phyloP scores from a whole-genome alignment of 768 basidiomycete species.

The Coprinopsis strossmayeri region DNA sequence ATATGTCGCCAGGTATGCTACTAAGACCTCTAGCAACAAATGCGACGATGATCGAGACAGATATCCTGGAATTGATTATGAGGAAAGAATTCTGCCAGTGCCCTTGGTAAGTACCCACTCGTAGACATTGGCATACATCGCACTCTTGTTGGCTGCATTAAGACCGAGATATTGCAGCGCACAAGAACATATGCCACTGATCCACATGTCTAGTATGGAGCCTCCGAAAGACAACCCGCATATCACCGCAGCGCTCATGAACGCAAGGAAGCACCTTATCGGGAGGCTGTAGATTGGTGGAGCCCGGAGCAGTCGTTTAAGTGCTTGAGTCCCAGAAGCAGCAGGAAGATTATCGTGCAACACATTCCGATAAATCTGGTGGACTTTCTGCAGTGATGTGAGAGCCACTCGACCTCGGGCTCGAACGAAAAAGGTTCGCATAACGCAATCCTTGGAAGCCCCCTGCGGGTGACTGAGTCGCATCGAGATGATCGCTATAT shows the following conservation, averaged over 20 bases:
- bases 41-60: slow-evolving; percentile 77
- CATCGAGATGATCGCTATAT: slow-evolving; percentile 76
- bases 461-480: slow-evolving; percentile 69
- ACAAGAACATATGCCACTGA: slow-evolving; percentile 64
- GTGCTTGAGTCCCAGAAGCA: slow-evolving; percentile 59
- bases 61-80: slow-evolving; percentile 52
- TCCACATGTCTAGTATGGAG: slow-evolving; percentile 76
- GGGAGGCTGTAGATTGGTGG: slow-evolving; percentile 64
- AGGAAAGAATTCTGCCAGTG: not conserved
- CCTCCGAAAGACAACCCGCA: slow-evolving; percentile 81
- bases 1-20: slow-evolving; percentile 64
- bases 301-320: slow-evolving; percentile 56
- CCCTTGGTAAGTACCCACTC: slow-evolving; percentile 42
- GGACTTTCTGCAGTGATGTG: slow-evolving; percentile 75
- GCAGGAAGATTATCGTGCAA: slow-evolving; percentile 77
- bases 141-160: slow-evolving; percentile 76
- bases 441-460: too few relatives aligned
- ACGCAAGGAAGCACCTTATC: slow-evolving; percentile 67
- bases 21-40: slow-evolving; percentile 77
- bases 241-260: slow-evolving; percentile 73
- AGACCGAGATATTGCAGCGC: slow-evolving; percentile 75
- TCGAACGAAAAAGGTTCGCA: slow-evolving; percentile 82
- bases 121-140: slow-evolving; percentile 92
- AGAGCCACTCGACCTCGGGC: slow-evolving; percentile 76
- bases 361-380: slow-evolving; percentile 80